Evolutionary conservation across 1,284 basidiomycete species (phyloP).

Genomic region (Tilletia horrida): DNA sequence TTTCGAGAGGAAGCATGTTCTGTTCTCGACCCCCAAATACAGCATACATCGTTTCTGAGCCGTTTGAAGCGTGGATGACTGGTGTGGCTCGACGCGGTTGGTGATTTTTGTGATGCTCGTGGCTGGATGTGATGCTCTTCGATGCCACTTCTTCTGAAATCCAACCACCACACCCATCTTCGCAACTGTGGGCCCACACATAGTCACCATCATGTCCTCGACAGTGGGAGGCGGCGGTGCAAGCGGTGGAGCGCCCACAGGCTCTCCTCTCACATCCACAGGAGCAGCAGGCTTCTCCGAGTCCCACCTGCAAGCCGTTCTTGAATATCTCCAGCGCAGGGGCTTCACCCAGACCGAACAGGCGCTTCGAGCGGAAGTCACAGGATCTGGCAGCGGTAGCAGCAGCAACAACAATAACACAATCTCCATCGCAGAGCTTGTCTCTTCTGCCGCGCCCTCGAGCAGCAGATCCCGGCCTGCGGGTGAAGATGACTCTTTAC

Average conservation of each 20-base stretch:
- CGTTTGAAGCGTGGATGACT: too few species aligned
- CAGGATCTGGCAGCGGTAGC: constrained; percentile 30
- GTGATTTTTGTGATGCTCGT: too few species aligned
- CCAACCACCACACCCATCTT: too few species aligned
- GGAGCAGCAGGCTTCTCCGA: constrained; percentile 12
- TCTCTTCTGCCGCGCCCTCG: neutral
- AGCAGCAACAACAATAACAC: neutral
- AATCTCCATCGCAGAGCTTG: neutral
- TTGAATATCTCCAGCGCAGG: constrained; percentile 78
- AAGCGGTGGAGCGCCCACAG: neutral
- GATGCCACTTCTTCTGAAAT: too few species aligned
- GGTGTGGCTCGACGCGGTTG: too few species aligned
- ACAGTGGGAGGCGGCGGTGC: neutral
- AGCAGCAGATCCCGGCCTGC: too few species aligned
- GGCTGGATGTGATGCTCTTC: too few species aligned
- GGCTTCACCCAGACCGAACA: constrained; percentile 76
- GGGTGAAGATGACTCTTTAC: neutral
- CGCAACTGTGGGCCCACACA: neutral
- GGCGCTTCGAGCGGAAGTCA: constrained; percentile 69
- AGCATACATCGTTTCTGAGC: too few species aligned
- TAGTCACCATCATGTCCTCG: neutral
- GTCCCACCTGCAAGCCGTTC: constrained; percentile 58
- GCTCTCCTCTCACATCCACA: neutral
- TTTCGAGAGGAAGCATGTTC: too few species aligned
- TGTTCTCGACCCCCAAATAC: too few species aligned